phyloP scores from a whole-genome alignment of 768 basidiomycete species.

The Rubroboletus pulcherrimus region DNA sequence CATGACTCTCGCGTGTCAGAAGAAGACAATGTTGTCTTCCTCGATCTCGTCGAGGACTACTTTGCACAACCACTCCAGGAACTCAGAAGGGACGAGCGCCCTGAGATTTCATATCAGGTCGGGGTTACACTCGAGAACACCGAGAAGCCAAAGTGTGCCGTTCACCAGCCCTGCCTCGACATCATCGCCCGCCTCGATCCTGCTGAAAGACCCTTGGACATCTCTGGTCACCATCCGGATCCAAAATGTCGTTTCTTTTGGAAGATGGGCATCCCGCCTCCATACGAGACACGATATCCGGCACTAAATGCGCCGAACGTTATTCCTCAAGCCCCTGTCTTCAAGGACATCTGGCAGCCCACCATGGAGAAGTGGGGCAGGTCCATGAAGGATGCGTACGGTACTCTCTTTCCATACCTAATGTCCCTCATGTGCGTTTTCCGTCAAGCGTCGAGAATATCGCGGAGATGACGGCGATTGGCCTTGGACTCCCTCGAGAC shows the following conservation, averaged over 20 bases:
- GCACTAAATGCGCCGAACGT: constrained; percentile 79
- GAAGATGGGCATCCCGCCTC: constrained; percentile 72
- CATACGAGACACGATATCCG: constrained; percentile 77
- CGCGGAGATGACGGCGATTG: constrained; percentile 85
- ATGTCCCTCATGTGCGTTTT: neutral
- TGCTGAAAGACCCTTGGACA: constrained; percentile 81
- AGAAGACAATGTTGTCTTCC: constrained; percentile 74
- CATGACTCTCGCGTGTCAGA: constrained; percentile 83
- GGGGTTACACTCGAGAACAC: constrained; percentile 97
- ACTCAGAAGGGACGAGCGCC: constrained; percentile 74
- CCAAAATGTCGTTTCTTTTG: constrained; percentile 96
- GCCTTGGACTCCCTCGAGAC: constrained; percentile 68
- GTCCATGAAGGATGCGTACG: constrained; percentile 86
- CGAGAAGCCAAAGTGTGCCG: constrained; percentile 85
- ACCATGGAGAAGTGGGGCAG: constrained; percentile 84
- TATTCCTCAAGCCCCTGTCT: constrained; percentile 55
- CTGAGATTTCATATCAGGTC: constrained; percentile 86
- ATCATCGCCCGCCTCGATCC: constrained; percentile 77
- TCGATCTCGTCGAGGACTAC: constrained; percentile 92
- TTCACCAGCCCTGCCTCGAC: constrained; percentile 74
- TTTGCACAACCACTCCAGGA: constrained; percentile 66
- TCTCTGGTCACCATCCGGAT: constrained; percentile 74
- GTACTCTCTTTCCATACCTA: constrained; percentile 7
- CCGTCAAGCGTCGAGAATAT: constrained; percentile 69
- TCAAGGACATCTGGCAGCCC: constrained; percentile 63